Percentiles rank a stretch among this genome's conserved stretches.
These are phyloP conservation scores for Euphorbia lathyris DNA, from an alignment of 345 rosid genomes.

Conservation along the genomic window DNA sequence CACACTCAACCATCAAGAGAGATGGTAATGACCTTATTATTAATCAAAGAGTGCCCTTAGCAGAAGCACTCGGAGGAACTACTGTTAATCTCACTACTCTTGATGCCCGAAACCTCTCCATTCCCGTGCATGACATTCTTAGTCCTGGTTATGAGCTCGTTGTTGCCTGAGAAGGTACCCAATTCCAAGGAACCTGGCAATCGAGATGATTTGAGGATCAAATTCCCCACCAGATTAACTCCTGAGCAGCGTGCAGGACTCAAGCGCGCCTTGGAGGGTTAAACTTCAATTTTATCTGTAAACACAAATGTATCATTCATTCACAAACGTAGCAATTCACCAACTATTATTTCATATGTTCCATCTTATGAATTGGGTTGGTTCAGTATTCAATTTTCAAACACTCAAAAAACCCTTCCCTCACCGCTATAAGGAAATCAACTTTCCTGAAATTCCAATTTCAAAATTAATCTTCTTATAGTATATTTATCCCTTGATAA, in stretches of 20 bases:
- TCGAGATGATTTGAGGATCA: slow-evolving; percentile 69
- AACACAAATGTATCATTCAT: too few relatives aligned
- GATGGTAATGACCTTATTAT: slow-evolving; percentile 78
- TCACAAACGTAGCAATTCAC: too few relatives aligned
- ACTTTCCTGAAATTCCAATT: too few relatives aligned
- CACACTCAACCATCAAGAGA: slow-evolving; percentile 61
- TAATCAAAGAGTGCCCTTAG: slow-evolving; percentile 53
- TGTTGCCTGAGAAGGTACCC: slow-evolving; percentile 82
- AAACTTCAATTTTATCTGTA: too few relatives aligned
- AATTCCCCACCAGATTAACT: slow-evolving; percentile 66
- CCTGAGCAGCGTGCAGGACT: slow-evolving; percentile 74
- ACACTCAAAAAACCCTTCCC: too few relatives aligned
- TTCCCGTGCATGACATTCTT: slow-evolving; percentile 63
- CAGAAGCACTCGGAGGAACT: slow-evolving; percentile 86
- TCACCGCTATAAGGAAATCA: too few relatives aligned
- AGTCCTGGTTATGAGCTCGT: slow-evolving; percentile 82
- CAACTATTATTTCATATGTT: too few relatives aligned
- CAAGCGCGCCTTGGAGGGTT: slow-evolving; percentile 63
- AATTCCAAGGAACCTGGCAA: slow-evolving; percentile 72
- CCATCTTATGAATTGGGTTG: too few relatives aligned
- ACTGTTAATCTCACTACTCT: slow-evolving; percentile 51
- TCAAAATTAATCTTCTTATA: too few relatives aligned
- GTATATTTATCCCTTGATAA: too few relatives aligned
- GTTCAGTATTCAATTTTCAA: too few relatives aligned
- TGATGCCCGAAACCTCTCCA: slow-evolving; percentile 57